Conservation (phyloP, 495 filamentous ascomycete genomes). For the Daldinia vernicosa region DNA sequence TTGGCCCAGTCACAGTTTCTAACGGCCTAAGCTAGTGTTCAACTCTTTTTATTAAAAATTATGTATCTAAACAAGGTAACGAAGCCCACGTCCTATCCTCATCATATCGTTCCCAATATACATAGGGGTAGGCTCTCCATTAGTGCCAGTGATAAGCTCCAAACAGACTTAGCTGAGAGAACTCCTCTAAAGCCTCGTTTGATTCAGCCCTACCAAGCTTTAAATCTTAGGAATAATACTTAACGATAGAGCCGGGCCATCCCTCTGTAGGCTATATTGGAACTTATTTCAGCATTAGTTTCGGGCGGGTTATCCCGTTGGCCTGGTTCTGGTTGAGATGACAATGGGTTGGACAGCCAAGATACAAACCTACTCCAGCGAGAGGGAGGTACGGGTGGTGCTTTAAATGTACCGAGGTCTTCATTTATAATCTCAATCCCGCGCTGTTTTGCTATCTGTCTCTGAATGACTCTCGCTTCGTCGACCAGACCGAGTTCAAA, state of each 20-base stretch:
- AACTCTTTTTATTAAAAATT: neutral
- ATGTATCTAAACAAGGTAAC: neutral
- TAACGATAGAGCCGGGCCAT: neutral
- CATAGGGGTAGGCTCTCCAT: too few relatives aligned
- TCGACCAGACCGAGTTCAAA: slow-evolving; percentile 11
- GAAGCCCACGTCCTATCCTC: neutral
- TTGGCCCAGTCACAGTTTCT: too few relatives aligned
- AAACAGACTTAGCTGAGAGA: too few relatives aligned
- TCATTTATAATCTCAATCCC: slow-evolving; percentile 4
- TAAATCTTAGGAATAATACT: neutral
- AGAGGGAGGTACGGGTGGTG: neutral
- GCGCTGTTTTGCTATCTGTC: neutral
- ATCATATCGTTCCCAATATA: neutral
- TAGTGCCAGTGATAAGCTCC: too few relatives aligned
- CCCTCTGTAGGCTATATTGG: neutral
- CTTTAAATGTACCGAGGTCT: neutral
- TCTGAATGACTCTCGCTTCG: slow-evolving; percentile 16
- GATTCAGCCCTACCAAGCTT: neutral
- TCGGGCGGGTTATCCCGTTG: neutral
- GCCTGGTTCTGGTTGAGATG: neutral
- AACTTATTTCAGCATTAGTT: neutral
- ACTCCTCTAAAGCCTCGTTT: neutral
- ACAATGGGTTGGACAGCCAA: neutral
- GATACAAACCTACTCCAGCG: neutral
- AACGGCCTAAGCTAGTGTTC: neutral